Base-by-base conservation (phyloP, 805 yeast species). In the Metschnikowia amazonensis region DNA sequence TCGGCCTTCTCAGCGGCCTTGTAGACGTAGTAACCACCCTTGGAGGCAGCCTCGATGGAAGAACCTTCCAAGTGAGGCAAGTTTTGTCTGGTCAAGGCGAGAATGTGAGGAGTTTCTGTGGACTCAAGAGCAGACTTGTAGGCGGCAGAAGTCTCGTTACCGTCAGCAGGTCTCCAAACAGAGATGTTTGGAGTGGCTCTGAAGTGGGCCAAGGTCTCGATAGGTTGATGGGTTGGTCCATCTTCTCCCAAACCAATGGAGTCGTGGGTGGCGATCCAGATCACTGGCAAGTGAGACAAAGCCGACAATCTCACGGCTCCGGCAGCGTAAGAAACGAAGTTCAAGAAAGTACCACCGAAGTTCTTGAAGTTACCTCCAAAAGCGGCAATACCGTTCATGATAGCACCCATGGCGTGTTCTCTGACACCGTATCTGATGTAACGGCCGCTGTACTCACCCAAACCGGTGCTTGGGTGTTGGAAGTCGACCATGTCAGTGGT, bases 351-450 rank as follows among this genome's bases (percentile, higher is more conserved):
- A 73, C 96, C 98, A 69, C 97, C 97, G 75, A 83, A 90, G 59
- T 89, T 84, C 70, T 83, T 86, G 79, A 76, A 81, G 75, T 87
- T 88, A 53, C 86, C 86, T 73, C 86, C 86, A 64, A 74, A 92
- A 45, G 97, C 97, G 49, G 94, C 78, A 60, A 92, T 86, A 84
- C 99, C 99, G 74, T 94, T 92, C 82, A 90, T 79, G 69, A 90
- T 86, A 55, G 97, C 97, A 75, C 96, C 97, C 97, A 92, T 89
- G 70, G 88, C 97, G 74, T 94, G 98, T 79, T 92, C 99, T 75
- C 99, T 86, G 56, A 92, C 96, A 83, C 99, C 99, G 69, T 84
- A 92, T 76, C 97, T 85, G 71, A 92, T 77, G 77, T 92, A 92
- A 67, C 96, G 84, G 66, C 99, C 99, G 47, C 81, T 53, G 77